Conservation (phyloP, 2,329 filamentous ascomycete species). For the Botrytis byssoidea region DNA sequence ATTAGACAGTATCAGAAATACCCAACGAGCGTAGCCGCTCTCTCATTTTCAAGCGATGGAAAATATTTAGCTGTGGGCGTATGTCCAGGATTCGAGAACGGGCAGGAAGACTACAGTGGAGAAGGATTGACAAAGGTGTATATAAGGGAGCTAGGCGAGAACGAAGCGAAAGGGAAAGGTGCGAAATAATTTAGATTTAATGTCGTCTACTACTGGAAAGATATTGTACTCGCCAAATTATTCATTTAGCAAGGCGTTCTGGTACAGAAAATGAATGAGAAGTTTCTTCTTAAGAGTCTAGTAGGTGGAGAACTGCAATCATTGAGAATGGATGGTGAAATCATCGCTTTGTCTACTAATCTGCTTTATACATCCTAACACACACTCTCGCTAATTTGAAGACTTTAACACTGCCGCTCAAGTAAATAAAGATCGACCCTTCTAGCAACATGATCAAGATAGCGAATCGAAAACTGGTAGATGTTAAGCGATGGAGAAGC, state of each 20-base stretch:
- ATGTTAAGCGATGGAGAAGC: neutral
- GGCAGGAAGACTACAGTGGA: slow-evolving; percentile 70
- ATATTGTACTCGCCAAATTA: slow-evolving; percentile 1
- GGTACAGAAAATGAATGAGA: slow-evolving; percentile 15
- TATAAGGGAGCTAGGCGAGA: slow-evolving; percentile 80
- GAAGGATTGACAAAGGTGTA: slow-evolving; percentile 74
- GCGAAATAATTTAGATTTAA: slow-evolving; percentile 31
- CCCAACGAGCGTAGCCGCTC: slow-evolving; percentile 58
- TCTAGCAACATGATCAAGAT: neutral
- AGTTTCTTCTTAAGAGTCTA: neutral
- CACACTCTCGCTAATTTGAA: neutral
- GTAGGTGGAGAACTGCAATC: neutral
- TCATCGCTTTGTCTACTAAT: neutral
- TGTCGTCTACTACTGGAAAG: neutral
- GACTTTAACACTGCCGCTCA: neutral
- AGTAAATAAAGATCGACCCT: neutral
- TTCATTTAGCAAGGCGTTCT: slow-evolving; percentile 27
- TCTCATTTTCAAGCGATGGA: slow-evolving; percentile 64
- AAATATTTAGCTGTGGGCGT: slow-evolving; percentile 64
- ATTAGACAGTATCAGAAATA: slow-evolving; percentile 69
- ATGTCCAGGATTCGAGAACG: slow-evolving; percentile 69
- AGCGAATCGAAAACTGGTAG: neutral
- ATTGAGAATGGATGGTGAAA: neutral
- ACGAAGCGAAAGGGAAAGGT: slow-evolving; percentile 60
- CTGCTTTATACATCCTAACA: neutral